Conservation (phyloP, 2,329 filamentous ascomycete species). For the Fusarium euwallaceae region DNA sequence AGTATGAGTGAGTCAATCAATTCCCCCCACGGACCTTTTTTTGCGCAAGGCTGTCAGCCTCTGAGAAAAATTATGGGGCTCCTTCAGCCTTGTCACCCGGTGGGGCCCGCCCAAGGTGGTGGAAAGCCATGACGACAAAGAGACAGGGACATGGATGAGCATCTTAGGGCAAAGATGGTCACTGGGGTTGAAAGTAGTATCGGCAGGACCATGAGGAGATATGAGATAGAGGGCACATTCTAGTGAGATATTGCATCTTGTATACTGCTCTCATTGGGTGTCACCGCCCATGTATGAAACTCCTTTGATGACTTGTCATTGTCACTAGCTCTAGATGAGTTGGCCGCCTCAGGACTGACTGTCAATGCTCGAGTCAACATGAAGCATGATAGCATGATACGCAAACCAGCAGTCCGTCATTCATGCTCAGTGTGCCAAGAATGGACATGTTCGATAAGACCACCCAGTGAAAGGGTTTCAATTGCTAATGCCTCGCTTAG, state of each 20-base stretch:
- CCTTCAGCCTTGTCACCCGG: conserved; percentile 38
- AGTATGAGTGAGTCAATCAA: conserved; percentile 44
- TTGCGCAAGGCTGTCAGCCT: conserved; percentile 44
- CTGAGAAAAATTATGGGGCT: conserved; percentile 31
- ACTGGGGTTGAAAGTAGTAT: not conserved
- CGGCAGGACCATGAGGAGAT: not conserved
- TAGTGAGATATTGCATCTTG: not conserved
- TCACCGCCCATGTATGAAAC: conserved; percentile 24
- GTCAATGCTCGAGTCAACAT: not conserved
- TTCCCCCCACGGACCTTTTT: conserved; percentile 42
- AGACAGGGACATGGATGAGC: conserved; percentile 15
- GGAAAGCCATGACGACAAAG: conserved; percentile 34
- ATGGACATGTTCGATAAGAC: not conserved
- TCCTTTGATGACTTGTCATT: conserved; percentile 31
- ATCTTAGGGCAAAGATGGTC: not conserved
- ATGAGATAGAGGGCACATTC: not conserved
- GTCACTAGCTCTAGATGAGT: conserved; percentile 25
- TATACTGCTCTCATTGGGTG: not conserved
- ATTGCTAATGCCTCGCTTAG: conserved; percentile 10
- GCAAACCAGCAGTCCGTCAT: not conserved
- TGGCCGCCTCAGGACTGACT: conserved; percentile 9
- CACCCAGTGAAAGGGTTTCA: not conserved
- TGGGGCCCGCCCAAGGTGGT: conserved; percentile 16
- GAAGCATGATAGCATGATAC: not conserved
- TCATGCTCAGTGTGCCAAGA: not conserved